These are phyloP conservation scores for Carex scoparia DNA, from an alignment of 176 grass and related monocot genomes.

Conservation along the genomic window DNA sequence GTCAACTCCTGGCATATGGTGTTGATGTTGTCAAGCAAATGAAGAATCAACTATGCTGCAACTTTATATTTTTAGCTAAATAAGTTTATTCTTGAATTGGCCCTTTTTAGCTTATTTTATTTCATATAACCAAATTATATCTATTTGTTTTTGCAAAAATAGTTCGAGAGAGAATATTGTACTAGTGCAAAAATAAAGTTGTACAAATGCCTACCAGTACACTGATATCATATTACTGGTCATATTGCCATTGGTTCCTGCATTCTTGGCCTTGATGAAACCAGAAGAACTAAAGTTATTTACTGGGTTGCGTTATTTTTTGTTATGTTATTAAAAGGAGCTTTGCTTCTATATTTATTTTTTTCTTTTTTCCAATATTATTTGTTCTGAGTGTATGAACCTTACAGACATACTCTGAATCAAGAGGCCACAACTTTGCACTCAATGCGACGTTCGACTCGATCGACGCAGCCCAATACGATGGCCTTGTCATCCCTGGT, in stretches of 20 bases:
- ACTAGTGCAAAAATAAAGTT: not conserved
- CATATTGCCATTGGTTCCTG: not conserved
- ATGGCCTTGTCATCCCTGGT: constrained; percentile 85
- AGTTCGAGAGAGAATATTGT: not conserved
- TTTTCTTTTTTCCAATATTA: constrained; percentile 4
- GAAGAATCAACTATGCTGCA: not conserved
- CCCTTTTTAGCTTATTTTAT: not conserved
- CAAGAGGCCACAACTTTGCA: constrained; percentile 81
- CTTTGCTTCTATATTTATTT: constrained; percentile 1
- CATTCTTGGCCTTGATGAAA: not conserved
- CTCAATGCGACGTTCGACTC: constrained; percentile 72
- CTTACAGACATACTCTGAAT: constrained; percentile 73
- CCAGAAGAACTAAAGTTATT: not conserved
- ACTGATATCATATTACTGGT: not conserved
- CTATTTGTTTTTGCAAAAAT: not conserved
- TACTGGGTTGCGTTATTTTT: not conserved
- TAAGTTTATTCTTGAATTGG: not conserved
- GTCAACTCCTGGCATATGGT: not conserved
- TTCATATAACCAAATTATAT: not conserved
- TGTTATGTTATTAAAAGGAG: not conserved
- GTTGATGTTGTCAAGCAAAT: not conserved
- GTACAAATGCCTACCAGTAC: not conserved
- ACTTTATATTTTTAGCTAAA: not conserved
- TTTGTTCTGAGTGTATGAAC: not conserved
- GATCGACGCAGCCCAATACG: constrained; percentile 37